Evolutionary conservation across 2,329 filamentous ascomycete genomes (phyloP).

Genomic region (Cytospora piceicola): DNA sequence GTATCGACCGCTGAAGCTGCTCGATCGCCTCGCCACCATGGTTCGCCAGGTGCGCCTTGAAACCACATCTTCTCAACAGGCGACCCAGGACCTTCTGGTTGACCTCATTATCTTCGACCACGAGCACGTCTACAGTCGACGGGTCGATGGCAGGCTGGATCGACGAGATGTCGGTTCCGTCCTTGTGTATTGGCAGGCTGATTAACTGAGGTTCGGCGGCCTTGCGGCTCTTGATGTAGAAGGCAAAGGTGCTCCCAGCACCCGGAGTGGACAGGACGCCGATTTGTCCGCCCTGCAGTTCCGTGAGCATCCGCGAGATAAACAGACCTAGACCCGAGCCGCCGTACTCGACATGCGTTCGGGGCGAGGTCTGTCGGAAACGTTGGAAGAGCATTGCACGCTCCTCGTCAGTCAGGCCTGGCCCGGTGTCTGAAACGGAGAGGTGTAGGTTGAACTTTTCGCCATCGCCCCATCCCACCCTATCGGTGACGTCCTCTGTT

Average conservation of each 20-base stretch:
- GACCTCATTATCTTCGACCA: slow-evolving; percentile 70
- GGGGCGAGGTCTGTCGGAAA: slow-evolving; percentile 77
- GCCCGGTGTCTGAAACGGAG: slow-evolving; percentile 72
- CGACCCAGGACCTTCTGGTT: slow-evolving; percentile 68
- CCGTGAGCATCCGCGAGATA: slow-evolving; percentile 75
- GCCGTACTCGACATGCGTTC: slow-evolving; percentile 78
- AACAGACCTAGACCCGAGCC: slow-evolving; percentile 79
- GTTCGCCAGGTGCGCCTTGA: slow-evolving; percentile 65
- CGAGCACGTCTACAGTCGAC: slow-evolving; percentile 58
- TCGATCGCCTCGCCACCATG: slow-evolving; percentile 63
- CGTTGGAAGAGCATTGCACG: slow-evolving; percentile 76
- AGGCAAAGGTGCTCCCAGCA: slow-evolving; percentile 74
- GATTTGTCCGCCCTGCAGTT: slow-evolving; percentile 78
- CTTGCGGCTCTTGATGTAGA: slow-evolving; percentile 73
- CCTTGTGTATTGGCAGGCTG: slow-evolving; percentile 41
- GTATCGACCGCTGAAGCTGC: slow-evolving; percentile 57
- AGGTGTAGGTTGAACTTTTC: slow-evolving; percentile 74
- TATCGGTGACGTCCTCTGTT: slow-evolving; percentile 52
- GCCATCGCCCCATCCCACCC: slow-evolving; percentile 71
- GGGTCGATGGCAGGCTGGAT: slow-evolving; percentile 37
- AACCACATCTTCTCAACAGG: slow-evolving; percentile 63
- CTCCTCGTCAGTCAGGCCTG: slow-evolving; percentile 71
- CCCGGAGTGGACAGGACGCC: slow-evolving; percentile 70
- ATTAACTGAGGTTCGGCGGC: slow-evolving; percentile 32
- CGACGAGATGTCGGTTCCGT: slow-evolving; percentile 1